Base-by-base conservation (phyloP, 305 asterid species). In the Rubia tinctorum region DNA sequence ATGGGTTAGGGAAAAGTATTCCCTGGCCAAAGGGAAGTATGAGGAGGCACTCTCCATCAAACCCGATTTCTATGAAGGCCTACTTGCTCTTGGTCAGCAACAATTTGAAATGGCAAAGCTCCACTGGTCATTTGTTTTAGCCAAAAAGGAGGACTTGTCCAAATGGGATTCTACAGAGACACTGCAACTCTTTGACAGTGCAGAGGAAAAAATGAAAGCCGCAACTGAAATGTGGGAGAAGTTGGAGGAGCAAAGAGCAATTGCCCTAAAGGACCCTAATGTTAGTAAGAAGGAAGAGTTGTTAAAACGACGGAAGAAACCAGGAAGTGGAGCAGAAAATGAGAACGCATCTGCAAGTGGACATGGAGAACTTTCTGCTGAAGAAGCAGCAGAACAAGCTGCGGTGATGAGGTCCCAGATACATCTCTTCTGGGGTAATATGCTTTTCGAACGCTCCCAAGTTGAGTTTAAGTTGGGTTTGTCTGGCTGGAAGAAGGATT, bases 61-160 rank as follows among this genome's bases (percentile, higher is more conserved):
- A 80, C 91, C 93, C 0, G 96, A 95, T 76, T 95, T 95, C 72
- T 89, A 92, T 27, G 97, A 92, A 78, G 97, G 99, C 18, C 71
- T 89, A n/a, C 71, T 95, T 72, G 98, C 99, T n/a, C 79, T 95
- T 15, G 98, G 96, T 42, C 99, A 95, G 77, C 98, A 92, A 78
- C 99, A 95, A 68, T 95, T 95, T 78, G 99, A 95, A 79, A 92
- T 92, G 98, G 97, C 98, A 8, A 95, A 95, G 75, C 99, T 95
- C 22, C 91, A 92, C 53, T 95, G 98, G 99, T 95, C 99, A 6
- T 95, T 83, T 68, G 86, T 90, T 63, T 68, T 90, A 37, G 98
- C 98, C 9, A 92, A 91, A 80, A 92, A 95, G 80, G 96, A 90
- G n/a, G 96, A 89, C 65, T 76, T 95, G 27, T 88, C 86, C 14